Evolutionary conservation across 768 basidiomycete species (phyloP).

Genomic region (Tylopilus plumbeoviolaceoides): DNA sequence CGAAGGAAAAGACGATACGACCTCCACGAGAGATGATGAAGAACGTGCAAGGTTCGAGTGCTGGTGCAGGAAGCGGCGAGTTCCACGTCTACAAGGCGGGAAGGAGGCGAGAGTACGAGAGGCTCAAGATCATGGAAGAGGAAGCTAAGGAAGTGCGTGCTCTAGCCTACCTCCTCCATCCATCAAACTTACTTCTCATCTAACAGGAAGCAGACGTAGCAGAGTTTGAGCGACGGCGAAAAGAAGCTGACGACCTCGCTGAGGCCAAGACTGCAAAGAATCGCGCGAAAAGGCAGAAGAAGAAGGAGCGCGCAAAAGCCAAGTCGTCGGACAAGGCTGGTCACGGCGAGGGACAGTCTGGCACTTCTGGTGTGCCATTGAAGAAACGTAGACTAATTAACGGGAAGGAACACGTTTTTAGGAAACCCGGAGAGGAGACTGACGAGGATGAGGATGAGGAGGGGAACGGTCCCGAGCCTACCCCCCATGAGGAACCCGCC

Average conservation of each 20-base stretch:
- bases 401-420: constrained; percentile 65
- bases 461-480: constrained; percentile 10
- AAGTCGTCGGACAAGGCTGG: constrained; percentile 31
- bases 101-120: constrained; percentile 90
- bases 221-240: constrained; percentile 74
- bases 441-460: constrained; percentile 44
- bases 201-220: constrained; percentile 61
- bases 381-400: constrained; percentile 83
- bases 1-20: constrained; percentile 78
- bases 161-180: neutral
- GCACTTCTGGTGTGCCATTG: constrained; percentile 40
- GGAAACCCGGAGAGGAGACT: constrained; percentile 47
- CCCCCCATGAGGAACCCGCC: constrained; percentile 1
- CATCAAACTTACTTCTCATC: constrained; percentile 1
- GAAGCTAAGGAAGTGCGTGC: constrained; percentile 62
- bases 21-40: constrained; percentile 96
- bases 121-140: constrained; percentile 88
- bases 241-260: constrained; percentile 63
- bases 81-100: constrained; percentile 99
- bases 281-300: constrained; percentile 88
- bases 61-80: constrained; percentile 95
- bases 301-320: constrained; percentile 69
- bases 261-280: constrained; percentile 95
- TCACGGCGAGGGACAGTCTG: constrained; percentile 22
- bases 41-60: constrained; percentile 97